Base-by-base conservation (phyloP, 2,329 filamentous ascomycete species). In the Allantophomopsis cytisporea region DNA sequence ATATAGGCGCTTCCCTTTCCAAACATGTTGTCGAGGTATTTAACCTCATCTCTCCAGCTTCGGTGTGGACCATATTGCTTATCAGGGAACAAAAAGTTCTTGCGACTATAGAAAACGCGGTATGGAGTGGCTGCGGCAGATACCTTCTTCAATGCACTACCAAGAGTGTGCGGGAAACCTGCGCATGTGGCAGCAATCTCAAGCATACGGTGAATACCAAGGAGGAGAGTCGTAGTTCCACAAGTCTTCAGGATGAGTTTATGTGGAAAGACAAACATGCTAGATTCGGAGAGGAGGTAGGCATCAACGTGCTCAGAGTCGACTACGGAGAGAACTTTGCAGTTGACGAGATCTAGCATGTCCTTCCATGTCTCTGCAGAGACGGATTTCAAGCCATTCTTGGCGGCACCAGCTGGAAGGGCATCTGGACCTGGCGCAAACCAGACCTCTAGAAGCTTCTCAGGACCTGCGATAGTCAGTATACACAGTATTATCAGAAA, bases 181-280 rank as follows among this genome's bases (percentile, higher is more conserved):
- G 85, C 89, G 49, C 89, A 72, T 37, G 80, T 64, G 36, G 87
- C 84, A 21, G 91, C 91, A 54, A 96, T 94, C 59, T 93, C 86
- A 39, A 98, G 71, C 60, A 98, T 81, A 50, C 86, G 85, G 49
- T 86, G 85, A 35, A 98, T 72, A 15, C 91, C 91, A 36, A 83
- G 80, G 6, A 98, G 74, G 39, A 98, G 68, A 2, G 91, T 98
- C 12, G 91, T 98, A 17, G 91, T 98, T 44, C 91, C 91, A 55
- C 91, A 98, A 7, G 91, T 98, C 75, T 98, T 98, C 50, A 98
- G 69, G 44, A 98, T 94, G 47, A 98, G 74, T 71, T 98, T 98
- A 74, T 98, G 91, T n/a, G 88, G 87, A 62, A 94, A 98, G 52
- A 98, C 86, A 59, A 98, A 98, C 88, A 98, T 94, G 82, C 91